phyloP scores from a whole-genome alignment of 2,329 filamentous ascomycete genomes.

The Trichoderma polysporum region DNA sequence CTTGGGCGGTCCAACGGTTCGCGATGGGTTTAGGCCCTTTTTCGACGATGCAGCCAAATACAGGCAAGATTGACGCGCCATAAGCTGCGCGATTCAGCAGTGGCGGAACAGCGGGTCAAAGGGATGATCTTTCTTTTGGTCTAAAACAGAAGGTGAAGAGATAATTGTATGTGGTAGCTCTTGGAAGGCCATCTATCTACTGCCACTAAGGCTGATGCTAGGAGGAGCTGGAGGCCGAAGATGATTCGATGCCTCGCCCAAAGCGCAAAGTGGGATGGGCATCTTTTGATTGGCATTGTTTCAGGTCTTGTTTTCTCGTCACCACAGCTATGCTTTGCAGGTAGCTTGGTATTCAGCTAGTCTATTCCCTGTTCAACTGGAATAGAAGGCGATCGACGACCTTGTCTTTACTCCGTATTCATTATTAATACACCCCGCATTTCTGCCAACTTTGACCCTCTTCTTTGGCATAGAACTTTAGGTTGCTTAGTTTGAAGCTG shows the following conservation, averaged over 20 bases:
- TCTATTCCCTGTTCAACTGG: not conserved
- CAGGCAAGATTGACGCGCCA: conserved; percentile 1
- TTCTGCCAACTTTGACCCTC: not conserved
- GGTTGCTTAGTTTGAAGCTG: not conserved
- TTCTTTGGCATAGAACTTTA: not conserved
- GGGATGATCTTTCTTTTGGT: not conserved
- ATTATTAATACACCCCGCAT: not conserved
- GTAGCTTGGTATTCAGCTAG: not conserved
- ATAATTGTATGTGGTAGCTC: not conserved
- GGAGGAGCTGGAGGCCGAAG: not conserved
- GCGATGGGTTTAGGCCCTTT: not conserved
- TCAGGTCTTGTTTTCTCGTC: not conserved
- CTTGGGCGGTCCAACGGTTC: not conserved
- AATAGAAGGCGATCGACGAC: not conserved
- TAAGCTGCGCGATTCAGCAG: not conserved
- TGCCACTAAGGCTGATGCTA: not conserved
- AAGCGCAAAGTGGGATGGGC: not conserved
- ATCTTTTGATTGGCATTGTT: not conserved
- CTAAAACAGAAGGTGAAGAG: not conserved
- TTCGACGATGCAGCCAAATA: not conserved
- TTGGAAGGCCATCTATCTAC: not conserved
- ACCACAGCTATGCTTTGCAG: not conserved
- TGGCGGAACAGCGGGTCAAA: not conserved
- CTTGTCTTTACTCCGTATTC: not conserved
- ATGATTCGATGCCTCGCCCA: not conserved